These are phyloP conservation scores for Helminthosporium solani DNA, from an alignment of 2,329 filamentous ascomycete genomes.

Conservation along the genomic window DNA sequence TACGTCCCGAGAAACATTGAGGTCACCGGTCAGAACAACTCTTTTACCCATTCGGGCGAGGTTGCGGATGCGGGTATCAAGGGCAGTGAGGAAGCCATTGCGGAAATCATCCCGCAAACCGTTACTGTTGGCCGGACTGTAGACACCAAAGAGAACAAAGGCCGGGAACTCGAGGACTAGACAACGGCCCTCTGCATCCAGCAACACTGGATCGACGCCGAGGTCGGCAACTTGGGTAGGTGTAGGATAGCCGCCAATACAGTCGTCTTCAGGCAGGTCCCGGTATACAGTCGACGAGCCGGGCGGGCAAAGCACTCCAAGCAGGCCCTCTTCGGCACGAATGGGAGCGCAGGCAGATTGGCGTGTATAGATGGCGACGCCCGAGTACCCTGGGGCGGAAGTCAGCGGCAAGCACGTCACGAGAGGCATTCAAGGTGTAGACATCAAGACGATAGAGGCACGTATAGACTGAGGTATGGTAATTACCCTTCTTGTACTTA, in stretches of 20 bases:
- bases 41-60: slow-evolving; percentile 76
- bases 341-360: slow-evolving; percentile 82
- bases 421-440: too few species aligned
- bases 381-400: slow-evolving; percentile 74
- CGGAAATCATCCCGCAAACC: slow-evolving; percentile 82
- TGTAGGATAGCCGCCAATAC: slow-evolving; percentile 86
- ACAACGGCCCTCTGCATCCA: slow-evolving; percentile 91
- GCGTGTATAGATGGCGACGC: slow-evolving; percentile 93
- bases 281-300: slow-evolving; percentile 70
- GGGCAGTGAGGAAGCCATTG: slow-evolving; percentile 71
- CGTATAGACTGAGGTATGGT: slow-evolving; percentile 1
- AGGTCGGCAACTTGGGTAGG: slow-evolving; percentile 63
- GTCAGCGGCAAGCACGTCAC: slow-evolving; percentile 5
- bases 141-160: slow-evolving; percentile 90
- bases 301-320: slow-evolving; percentile 74
- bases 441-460: not conserved
- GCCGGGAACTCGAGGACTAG: slow-evolving; percentile 90
- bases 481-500: slow-evolving; percentile 84
- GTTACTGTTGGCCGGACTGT: slow-evolving; percentile 87
- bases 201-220: slow-evolving; percentile 63
- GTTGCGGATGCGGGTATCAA: slow-evolving; percentile 85
- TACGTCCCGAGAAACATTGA: slow-evolving; percentile 73
- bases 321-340: slow-evolving; percentile 89
- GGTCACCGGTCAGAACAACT: slow-evolving; percentile 81
- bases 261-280: slow-evolving; percentile 69